These are phyloP conservation scores for Nelumbo lutea DNA, from an alignment of 164 flowering plant genomes.

Conservation along the genomic window DNA sequence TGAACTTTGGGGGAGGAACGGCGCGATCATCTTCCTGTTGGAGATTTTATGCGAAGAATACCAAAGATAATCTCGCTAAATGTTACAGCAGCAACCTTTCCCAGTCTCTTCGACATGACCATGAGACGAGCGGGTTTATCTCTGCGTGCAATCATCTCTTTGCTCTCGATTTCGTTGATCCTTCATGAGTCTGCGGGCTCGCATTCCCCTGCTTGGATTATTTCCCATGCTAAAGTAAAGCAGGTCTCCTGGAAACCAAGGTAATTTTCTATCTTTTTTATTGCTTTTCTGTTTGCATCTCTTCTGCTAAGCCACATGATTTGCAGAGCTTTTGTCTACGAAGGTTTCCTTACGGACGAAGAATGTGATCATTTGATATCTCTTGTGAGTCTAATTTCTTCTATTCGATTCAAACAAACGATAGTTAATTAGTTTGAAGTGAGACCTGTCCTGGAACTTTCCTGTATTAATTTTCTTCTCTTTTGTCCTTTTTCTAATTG, in stretches of 20 bases:
- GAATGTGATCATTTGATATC: constrained; percentile 93
- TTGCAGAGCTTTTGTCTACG: constrained; percentile 88
- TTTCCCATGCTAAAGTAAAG: constrained; percentile 59
- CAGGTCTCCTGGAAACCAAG: constrained; percentile 92
- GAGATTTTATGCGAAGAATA: too few relatives aligned
- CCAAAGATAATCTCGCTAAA: too few relatives aligned
- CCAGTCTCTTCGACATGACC: constrained; percentile 5
- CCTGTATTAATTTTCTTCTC: too few relatives aligned
- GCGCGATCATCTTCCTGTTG: too few relatives aligned
- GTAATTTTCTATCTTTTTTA: constrained; percentile 24
- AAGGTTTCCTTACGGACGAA: constrained; percentile 73
- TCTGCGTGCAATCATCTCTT: constrained; percentile 9
- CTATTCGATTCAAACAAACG: neutral
- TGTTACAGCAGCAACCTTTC: neutral
- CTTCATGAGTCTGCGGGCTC: constrained; percentile 14
- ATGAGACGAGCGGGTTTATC: constrained; percentile 6
- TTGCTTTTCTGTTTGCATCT: neutral
- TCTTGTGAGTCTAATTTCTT: constrained; percentile 45
- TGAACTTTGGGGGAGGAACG: too few relatives aligned
- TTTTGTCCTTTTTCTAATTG: too few relatives aligned
- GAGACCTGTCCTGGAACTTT: too few relatives aligned
- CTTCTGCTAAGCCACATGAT: neutral
- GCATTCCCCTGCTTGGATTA: constrained; percentile 11
- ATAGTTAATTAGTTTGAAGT: too few relatives aligned
- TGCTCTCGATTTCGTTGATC: constrained; percentile 21